phyloP scores from a whole-genome alignment of 352 stramenopile species.

The Phytophthora hibernalis region DNA sequence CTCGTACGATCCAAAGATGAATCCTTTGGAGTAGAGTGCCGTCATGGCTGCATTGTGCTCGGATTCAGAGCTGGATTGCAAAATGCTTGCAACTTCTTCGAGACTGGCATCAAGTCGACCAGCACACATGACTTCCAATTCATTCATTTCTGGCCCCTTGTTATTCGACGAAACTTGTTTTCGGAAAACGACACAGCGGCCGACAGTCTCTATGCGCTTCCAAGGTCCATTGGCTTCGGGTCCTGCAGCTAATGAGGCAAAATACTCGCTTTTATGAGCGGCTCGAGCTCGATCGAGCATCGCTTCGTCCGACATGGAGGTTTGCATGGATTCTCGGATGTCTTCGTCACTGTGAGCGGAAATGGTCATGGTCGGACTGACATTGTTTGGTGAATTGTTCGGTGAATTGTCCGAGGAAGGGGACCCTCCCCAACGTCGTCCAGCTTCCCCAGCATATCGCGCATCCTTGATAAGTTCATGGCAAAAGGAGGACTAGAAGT shows the following conservation, averaged over 20 bases:
- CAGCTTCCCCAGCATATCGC: conserved; percentile 15
- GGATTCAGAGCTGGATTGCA: conserved; percentile 20
- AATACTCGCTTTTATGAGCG: conserved; percentile 20
- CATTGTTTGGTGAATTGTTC: neutral
- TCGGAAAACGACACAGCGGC: conserved; percentile 29
- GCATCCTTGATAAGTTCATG: conserved; percentile 12
- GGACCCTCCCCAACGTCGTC: conserved; percentile 3
- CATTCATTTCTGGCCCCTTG: neutral
- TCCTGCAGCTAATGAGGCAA: conserved; percentile 16
- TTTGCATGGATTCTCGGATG: conserved; percentile 4
- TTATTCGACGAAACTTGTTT: neutral
- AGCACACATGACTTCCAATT: conserved; percentile 34
- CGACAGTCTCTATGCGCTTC: conserved; percentile 22
- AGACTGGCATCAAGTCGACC: conserved; percentile 33
- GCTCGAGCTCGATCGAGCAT: conserved; percentile 29
- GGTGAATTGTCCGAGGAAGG: neutral
- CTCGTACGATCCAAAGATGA: conserved; percentile 42
- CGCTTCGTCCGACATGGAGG: conserved; percentile 10
- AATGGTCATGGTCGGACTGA: neutral
- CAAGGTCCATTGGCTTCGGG: conserved; percentile 30
- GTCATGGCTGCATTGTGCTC: conserved; percentile 41
- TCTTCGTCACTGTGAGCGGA: conserved; percentile 32
- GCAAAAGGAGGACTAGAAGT: neutral
- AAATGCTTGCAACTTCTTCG: conserved; percentile 34
- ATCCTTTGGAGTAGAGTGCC: conserved; percentile 38